Evolutionary conservation across 176 grass and related monocot species (phyloP).

Genomic region (Oryza meyeriana): DNA sequence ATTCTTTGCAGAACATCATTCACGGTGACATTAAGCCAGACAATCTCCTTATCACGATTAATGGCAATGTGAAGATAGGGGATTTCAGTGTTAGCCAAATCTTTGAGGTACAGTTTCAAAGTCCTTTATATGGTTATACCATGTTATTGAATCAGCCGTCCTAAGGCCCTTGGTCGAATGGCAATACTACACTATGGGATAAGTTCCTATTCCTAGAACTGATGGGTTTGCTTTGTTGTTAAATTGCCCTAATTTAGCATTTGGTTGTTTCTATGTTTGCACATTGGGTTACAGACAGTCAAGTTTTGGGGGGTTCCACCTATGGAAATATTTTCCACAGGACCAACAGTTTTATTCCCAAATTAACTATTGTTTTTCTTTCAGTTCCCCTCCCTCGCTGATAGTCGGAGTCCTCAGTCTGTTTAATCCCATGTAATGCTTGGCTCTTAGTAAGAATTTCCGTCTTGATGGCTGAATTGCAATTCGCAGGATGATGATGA

Average conservation of each 20-base stretch:
- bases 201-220: not conserved
- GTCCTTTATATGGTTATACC: not conserved
- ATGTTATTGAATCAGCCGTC: not conserved
- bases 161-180: not conserved
- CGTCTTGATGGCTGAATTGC: not conserved
- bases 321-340: not conserved
- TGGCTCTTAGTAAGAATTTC: not conserved
- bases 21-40: slow-evolving; percentile 86
- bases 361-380: not conserved
- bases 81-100: slow-evolving; percentile 83
- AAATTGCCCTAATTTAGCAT: not conserved
- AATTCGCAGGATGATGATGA: slow-evolving; percentile 65
- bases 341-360: not conserved
- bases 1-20: slow-evolving; percentile 58
- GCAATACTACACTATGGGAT: not conserved
- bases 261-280: not conserved
- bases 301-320: not conserved
- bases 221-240: not conserved
- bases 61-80: slow-evolving; percentile 73
- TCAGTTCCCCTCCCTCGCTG: not conserved
- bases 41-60: slow-evolving; percentile 61
- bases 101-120: slow-evolving; percentile 58
- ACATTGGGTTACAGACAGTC: not conserved
- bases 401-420: not conserved
- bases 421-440: not conserved